These are phyloP conservation scores for Hyphopichia khmerensis DNA, from an alignment of 1,139 yeast genomes.

Conservation along the genomic window DNA sequence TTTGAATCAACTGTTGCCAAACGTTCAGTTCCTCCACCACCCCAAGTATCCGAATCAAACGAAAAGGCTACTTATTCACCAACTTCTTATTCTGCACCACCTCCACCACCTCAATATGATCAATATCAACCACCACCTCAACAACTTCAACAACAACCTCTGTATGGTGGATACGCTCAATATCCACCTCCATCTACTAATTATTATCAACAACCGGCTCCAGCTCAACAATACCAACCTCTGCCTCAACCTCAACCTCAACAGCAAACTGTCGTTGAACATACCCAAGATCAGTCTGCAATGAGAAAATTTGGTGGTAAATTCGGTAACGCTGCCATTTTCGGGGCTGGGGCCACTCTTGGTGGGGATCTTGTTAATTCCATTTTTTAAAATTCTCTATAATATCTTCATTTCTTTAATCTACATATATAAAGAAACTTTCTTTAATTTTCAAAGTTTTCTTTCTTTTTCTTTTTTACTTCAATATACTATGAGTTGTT, in stretches of 20 bases:
- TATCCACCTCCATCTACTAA: constrained; percentile 49
- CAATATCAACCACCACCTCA: constrained; percentile 13
- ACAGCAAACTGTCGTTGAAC: constrained; percentile 25
- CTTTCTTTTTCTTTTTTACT: neutral
- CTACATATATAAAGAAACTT: too few relatives aligned
- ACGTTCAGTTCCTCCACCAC: constrained; percentile 1
- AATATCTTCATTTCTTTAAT: neutral
- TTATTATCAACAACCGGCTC: constrained; percentile 28
- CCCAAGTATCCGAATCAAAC: constrained; percentile 7
- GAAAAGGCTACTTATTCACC: constrained; percentile 21
- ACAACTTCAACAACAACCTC: constrained; percentile 27
- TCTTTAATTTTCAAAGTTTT: neutral
- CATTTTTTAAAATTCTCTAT: constrained; percentile 57
- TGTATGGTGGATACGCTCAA: constrained; percentile 48
- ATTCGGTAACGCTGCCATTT: constrained; percentile 88
- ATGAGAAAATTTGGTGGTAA: constrained; percentile 75
- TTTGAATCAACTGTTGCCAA: constrained; percentile 15
- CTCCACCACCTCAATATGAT: constrained; percentile 12
- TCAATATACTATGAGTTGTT: neutral
- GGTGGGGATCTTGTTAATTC: constrained; percentile 87
- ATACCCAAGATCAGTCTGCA: constrained; percentile 27
- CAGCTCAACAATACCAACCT: constrained; percentile 30
- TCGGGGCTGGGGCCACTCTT: constrained; percentile 96
- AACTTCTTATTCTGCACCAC: constrained; percentile 11
- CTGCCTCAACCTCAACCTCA: constrained; percentile 18